Evolutionary conservation across 345 rosid genomes (phyloP), one percentile per base, ranked within the genome.

Genomic region (Populus pruinosa): DNA sequence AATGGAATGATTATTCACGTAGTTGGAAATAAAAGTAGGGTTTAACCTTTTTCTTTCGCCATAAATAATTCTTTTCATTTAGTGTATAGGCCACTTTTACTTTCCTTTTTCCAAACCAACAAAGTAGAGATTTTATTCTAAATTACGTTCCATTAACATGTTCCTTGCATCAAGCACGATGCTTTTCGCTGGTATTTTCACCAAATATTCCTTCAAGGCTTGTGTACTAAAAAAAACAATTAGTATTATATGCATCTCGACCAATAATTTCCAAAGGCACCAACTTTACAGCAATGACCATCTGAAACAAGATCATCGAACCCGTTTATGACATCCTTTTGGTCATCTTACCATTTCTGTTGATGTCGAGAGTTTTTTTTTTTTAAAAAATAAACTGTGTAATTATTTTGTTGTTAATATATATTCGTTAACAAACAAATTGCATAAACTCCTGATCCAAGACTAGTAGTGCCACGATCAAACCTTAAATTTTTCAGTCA

Each of bases 41-140:
- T 27, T 59, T 50, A 53, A 69, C 38, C 71, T 77, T 78, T 55
- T 62, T 73, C 68, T 50, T 53, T 71, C 67, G 20, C 44, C 35
- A 71, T 38, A 53, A 44, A 41, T 79, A 56, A 69, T 63, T 80
- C 73, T 77, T 66, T 55, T 65, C 14, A 73, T 65, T 75, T 49
- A n/a, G 38, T 47, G 56, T 38, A 61, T 1, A 67, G 70, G 38
- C 39, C 6, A 25, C 61, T 74, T 76, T 81, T 81, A 66, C 49
- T 47, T 35, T 64, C 31, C 69, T 78, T 33, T 47, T 67, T 76
- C 66, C 62, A 67, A 21, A 59, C 64, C 39, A 62, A 50, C 59
- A 70, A 75, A 72, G 71, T 6, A 74, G 56, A 76, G 43, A 47
- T 47, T 47, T 12, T 47, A 73, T 68, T 67, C 67, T n/a, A 31